These are phyloP conservation scores for Aspergillus viridinutans DNA, from an alignment of 2,329 filamentous ascomycete species.

Conservation along the genomic window DNA sequence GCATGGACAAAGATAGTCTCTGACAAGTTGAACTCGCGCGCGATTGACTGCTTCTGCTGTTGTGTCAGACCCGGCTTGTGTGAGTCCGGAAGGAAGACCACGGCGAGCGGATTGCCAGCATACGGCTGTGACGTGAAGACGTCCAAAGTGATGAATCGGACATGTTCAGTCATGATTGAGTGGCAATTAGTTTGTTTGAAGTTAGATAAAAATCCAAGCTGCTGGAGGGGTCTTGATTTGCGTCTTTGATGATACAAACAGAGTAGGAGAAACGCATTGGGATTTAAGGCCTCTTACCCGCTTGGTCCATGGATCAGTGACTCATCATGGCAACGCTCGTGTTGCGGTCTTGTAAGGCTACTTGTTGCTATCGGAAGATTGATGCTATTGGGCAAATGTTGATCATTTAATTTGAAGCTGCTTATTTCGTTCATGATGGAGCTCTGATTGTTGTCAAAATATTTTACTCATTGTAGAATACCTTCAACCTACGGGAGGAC, in stretches of 20 bases:
- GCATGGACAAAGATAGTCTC: constrained; percentile 54
- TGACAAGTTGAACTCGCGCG: constrained; percentile 55
- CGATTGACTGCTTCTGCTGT: constrained; percentile 50
- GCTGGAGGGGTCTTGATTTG: not conserved
- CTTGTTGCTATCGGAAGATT: not conserved
- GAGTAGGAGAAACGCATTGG: not conserved
- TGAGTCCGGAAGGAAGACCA: constrained; percentile 44
- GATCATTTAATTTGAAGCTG: not conserved
- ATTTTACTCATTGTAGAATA: not conserved
- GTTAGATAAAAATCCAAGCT: not conserved
- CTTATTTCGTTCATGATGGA: not conserved
- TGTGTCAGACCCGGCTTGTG: constrained; percentile 37
- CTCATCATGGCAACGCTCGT: not conserved
- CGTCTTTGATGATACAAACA: not conserved
- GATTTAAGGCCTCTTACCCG: not conserved
- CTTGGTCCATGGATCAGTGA: not conserved
- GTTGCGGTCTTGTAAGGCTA: not conserved
- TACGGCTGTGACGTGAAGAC: constrained; percentile 42
- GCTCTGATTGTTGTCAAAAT: not conserved
- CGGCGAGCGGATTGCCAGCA: constrained; percentile 53
- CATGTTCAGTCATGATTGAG: constrained; percentile 20
- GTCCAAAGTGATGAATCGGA: constrained; percentile 36
- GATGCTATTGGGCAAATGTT: not conserved
- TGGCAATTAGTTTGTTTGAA: not conserved
- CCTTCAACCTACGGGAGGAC: not conserved